Base-by-base conservation (phyloP, 306 rosid genomes). In the Rosa lucieae region DNA sequence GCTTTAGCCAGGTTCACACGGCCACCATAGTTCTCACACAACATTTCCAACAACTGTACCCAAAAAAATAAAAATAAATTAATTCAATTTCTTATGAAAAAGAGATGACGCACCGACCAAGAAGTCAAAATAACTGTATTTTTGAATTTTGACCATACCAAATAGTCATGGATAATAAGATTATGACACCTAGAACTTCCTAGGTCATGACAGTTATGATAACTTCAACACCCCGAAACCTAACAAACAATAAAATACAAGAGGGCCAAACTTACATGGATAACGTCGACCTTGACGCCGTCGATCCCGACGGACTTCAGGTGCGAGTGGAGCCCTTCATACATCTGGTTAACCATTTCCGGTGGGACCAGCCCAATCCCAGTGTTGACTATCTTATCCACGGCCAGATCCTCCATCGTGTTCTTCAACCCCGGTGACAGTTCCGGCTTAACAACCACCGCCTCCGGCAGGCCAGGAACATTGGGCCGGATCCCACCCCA, bases 271-370 rank as follows among this genome's bases (percentile, higher is more conserved):
- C 96, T 90, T 88, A 92, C 99, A 40, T 92, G 98, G 66, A 95
- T 95, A 56, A 95, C 99, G 77, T 95, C 99, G 32, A 95, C 93
- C 58, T 95, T 95, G 82, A 95, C 96, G 4, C 99, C 99, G 55
- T 95, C 99, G 32, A 95, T 89, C 9, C 99, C 99, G 0, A 87
- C 88, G 0, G 82, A 56, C 5, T 91, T 88, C 88, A 95, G 73
- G 74, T 86, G 92, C 2, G 92, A 77, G 78, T 95, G 99, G 76
- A 95, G 85, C 3, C 99, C 96, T 70, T 95, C 92, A 12, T 85
- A 95, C 99, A 95, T 84, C 67, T 87, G 80, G 55, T 76, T 87
- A 0, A 84, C 99, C 12, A 67, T 9, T 12, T 95, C 84, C 1
- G 98, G 99, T 11, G 96, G 93, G 40, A 92, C 97, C 67, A 95